Conservation (phyloP, 2,329 filamentous ascomycete genomes). For the Gnomoniopsis sp. region DNA sequence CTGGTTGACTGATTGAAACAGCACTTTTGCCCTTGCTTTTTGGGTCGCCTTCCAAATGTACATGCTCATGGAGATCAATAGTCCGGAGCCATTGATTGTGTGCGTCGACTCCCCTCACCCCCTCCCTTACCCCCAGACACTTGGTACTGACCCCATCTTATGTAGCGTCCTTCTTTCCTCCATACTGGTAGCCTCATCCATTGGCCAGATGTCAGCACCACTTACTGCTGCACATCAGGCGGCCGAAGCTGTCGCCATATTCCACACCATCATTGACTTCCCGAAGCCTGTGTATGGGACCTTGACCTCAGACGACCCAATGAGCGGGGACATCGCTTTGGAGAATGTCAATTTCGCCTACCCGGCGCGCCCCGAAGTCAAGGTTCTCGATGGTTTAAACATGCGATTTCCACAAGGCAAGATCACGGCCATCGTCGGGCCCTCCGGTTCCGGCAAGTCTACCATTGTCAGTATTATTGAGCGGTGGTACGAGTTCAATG, state of each 20-base stretch:
- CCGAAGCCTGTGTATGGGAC: conserved; percentile 34
- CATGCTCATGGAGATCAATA: conserved; percentile 41
- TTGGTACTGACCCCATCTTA: not conserved
- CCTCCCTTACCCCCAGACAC: too few relatives aligned
- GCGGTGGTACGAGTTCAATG: conserved; percentile 57
- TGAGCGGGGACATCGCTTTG: conserved; percentile 53
- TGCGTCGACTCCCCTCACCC: not conserved
- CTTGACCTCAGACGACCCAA: conserved; percentile 33
- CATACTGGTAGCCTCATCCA: conserved; percentile 54
- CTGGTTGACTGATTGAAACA: conserved; percentile 1
- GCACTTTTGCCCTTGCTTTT: conserved; percentile 54
- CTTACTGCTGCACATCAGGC: conserved; percentile 53
- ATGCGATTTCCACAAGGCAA: conserved; percentile 61
- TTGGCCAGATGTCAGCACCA: conserved; percentile 54
- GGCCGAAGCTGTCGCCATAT: conserved; percentile 52
- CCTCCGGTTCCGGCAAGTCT: conserved; percentile 80
- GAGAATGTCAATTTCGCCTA: conserved; percentile 67
- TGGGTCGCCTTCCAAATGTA: conserved; percentile 58
- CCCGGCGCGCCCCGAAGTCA: conserved; percentile 41
- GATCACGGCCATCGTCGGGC: conserved; percentile 74
- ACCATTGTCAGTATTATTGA: conserved; percentile 70
- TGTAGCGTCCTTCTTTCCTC: conserved; percentile 50
- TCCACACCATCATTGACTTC: conserved; percentile 49
- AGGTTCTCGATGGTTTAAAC: conserved; percentile 49
- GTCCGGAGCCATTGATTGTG: conserved; percentile 52